These are phyloP conservation scores for Zoysia pacifica DNA, from an alignment of 176 grass and related monocot genomes.

Conservation along the genomic window DNA sequence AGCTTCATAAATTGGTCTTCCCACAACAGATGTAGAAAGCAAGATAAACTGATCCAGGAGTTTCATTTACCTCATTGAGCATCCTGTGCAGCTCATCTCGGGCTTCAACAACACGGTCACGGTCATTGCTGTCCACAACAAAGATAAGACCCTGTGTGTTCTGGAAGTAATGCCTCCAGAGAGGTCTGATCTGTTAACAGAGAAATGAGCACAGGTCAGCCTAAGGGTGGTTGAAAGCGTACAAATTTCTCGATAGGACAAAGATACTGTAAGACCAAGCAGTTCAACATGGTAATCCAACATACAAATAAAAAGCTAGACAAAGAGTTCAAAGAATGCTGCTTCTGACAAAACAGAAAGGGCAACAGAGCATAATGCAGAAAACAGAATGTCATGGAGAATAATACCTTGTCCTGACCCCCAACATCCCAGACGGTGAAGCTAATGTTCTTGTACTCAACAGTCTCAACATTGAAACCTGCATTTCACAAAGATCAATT, in stretches of 20 bases:
- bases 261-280: neutral
- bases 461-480: slow-evolving; percentile 90
- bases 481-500: neutral
- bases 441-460: slow-evolving; percentile 96
- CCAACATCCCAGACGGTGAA: slow-evolving; percentile 93
- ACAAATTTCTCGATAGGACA: neutral
- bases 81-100: slow-evolving; percentile 56
- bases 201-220: neutral
- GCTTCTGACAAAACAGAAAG: neutral
- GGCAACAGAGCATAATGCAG: neutral
- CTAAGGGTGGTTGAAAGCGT: neutral
- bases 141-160: slow-evolving; percentile 56
- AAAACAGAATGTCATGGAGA: neutral
- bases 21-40: neutral
- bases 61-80: slow-evolving; percentile 36
- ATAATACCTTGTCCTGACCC: slow-evolving; percentile 85
- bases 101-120: slow-evolving; percentile 46
- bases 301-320: neutral
- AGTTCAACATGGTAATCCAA: neutral
- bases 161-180: slow-evolving; percentile 57
- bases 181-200: slow-evolving; percentile 44
- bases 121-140: slow-evolving; percentile 46
- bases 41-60: neutral
- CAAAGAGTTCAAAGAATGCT: neutral
- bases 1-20: neutral